These are phyloP conservation scores for Akanthomyces dipterigenus DNA, from an alignment of 2,329 filamentous ascomycete genomes.

Conservation along the genomic window DNA sequence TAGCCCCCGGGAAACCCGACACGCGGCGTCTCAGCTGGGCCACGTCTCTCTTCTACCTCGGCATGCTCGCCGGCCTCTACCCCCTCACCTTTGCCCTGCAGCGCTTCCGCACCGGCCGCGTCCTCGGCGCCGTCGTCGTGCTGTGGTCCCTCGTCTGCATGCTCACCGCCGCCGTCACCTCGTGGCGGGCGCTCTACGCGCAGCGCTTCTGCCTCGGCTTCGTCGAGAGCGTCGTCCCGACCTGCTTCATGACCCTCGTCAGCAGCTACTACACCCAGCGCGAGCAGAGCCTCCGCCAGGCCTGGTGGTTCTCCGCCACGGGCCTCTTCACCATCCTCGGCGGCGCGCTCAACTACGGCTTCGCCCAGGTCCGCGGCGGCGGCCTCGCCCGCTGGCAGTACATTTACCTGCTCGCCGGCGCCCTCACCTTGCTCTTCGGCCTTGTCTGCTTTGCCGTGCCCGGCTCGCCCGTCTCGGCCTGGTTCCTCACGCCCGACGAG, in stretches of 20 bases:
- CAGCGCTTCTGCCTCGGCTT: slow-evolving; percentile 61
- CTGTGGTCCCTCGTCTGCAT: slow-evolving; percentile 63
- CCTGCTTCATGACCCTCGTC: slow-evolving; percentile 59
- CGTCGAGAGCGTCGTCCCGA: slow-evolving; percentile 58
- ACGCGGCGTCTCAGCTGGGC: slow-evolving; percentile 69
- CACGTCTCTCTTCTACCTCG: slow-evolving; percentile 74
- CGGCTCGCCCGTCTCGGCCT: slow-evolving; percentile 58
- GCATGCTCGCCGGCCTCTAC: slow-evolving; percentile 67
- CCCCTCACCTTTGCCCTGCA: slow-evolving; percentile 67
- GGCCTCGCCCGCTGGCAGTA: slow-evolving; percentile 59
- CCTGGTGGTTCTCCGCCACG: slow-evolving; percentile 58
- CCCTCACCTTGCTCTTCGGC: slow-evolving; percentile 57
- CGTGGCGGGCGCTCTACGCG: slow-evolving; percentile 55
- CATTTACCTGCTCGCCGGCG: slow-evolving; percentile 60
- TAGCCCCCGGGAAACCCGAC: slow-evolving; percentile 36
- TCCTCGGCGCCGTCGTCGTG: slow-evolving; percentile 57
- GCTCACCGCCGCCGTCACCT: slow-evolving; percentile 59
- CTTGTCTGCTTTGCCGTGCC: slow-evolving; percentile 59
- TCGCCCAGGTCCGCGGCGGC: slow-evolving; percentile 53
- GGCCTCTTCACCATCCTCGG: slow-evolving; percentile 58
- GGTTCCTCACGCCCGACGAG: slow-evolving; percentile 61
- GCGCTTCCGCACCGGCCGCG: slow-evolving; percentile 56
- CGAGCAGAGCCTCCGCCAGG: slow-evolving; percentile 58
- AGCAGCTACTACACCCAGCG: slow-evolving; percentile 57
- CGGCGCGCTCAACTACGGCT: slow-evolving; percentile 59